Conservation (phyloP, 2,329 filamentous ascomycete genomes). For the Sclerotinia minor region DNA sequence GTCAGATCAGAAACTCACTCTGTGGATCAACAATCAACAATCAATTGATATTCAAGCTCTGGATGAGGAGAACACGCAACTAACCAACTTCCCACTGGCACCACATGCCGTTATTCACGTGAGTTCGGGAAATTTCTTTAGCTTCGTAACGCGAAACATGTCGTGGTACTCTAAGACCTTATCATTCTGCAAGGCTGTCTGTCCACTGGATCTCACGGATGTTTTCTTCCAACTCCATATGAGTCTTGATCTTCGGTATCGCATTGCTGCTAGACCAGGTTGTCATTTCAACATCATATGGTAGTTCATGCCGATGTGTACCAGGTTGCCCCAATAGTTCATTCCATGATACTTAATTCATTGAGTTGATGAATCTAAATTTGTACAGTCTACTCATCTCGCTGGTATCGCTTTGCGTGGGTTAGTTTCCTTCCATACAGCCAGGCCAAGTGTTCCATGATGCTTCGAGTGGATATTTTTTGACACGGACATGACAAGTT, state of each 20-base stretch:
- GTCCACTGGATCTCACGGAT: slow-evolving; percentile 7
- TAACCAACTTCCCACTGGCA: slow-evolving; percentile 65
- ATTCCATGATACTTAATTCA: slow-evolving; percentile 18
- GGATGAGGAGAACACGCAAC: slow-evolving; percentile 69
- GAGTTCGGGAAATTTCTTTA: slow-evolving; percentile 48
- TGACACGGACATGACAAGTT: slow-evolving; percentile 14
- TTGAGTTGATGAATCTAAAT: slow-evolving; percentile 11
- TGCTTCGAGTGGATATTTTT: slow-evolving; percentile 10
- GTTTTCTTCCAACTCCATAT: not conserved
- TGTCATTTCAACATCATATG: slow-evolving; percentile 5
- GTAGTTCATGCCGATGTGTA: slow-evolving; percentile 20
- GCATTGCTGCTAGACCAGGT: not conserved
- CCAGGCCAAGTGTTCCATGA: slow-evolving; percentile 17
- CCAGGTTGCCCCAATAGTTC: slow-evolving; percentile 23
- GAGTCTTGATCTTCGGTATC: slow-evolving; percentile 23
- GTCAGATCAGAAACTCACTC: slow-evolving; percentile 69
- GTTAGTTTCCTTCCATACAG: slow-evolving; percentile 16
- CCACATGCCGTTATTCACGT: slow-evolving; percentile 80
- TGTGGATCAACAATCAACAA: slow-evolving; percentile 64
- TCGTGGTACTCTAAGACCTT: slow-evolving; percentile 26
- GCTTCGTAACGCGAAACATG: slow-evolving; percentile 26
- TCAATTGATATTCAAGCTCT: slow-evolving; percentile 65
- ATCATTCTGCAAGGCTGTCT: slow-evolving; percentile 23
- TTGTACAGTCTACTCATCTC: not conserved
- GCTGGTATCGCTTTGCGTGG: slow-evolving; percentile 5